These are phyloP conservation scores for Sambucus nigra DNA, from an alignment of 129 eudicot species.

Conservation along the genomic window DNA sequence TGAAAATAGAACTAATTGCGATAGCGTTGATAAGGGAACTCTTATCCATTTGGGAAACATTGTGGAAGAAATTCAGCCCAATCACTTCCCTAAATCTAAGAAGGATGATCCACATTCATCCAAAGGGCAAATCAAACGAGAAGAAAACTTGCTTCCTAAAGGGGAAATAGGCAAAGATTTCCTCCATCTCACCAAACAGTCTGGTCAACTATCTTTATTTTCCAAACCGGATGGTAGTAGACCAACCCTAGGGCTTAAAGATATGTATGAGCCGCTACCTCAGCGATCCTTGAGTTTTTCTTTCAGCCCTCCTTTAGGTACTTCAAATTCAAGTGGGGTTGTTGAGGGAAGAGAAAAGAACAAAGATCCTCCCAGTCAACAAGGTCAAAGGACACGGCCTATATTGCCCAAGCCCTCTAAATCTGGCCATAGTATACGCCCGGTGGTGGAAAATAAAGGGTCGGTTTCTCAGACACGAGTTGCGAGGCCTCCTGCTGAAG, in stretches of 20 bases:
- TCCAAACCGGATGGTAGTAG: conserved; percentile 22
- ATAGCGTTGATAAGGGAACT: conserved; percentile 31
- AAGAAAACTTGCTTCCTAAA: conserved; percentile 25
- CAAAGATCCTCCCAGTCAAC: conserved; percentile 33
- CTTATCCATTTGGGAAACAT: conserved; percentile 32
- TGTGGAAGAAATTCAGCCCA: conserved; percentile 24
- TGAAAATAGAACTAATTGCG: conserved; percentile 23
- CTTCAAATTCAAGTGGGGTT: conserved; percentile 35
- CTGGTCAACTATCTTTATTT: conserved; percentile 17
- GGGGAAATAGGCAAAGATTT: conserved; percentile 22
- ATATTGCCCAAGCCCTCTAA: conserved; percentile 51
- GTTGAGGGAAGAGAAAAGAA: conserved; percentile 43
- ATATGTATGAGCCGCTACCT: conserved; percentile 36
- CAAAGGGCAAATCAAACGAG: conserved; percentile 32
- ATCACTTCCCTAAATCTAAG: conserved; percentile 24
- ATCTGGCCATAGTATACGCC: conserved; percentile 20
- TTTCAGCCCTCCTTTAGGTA: conserved; percentile 27
- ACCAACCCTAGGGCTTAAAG: conserved; percentile 32
- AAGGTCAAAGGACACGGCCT: conserved; percentile 41
- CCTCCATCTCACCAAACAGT: conserved; percentile 18
- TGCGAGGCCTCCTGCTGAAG: conserved; percentile 79
- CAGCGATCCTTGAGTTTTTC: conserved; percentile 35
- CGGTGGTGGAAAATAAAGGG: conserved; percentile 45
- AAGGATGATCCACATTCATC: conserved; percentile 13
- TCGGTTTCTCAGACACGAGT: conserved; percentile 31